Evolutionary conservation across 805 yeast species (phyloP).

Genomic region (Metschnikowia drakensbergensis): DNA sequence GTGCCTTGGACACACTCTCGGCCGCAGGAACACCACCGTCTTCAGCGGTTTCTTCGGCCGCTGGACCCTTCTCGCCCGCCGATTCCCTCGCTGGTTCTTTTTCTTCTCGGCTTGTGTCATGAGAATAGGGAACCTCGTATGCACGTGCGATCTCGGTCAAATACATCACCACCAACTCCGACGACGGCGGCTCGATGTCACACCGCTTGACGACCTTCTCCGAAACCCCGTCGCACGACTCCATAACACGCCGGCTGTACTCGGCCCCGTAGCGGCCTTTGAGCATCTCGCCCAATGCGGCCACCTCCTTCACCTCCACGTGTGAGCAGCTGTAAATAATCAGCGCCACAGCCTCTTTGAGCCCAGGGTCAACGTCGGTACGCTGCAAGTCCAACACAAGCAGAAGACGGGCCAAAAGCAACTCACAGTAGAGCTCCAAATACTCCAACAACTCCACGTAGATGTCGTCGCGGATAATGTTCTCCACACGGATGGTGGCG

Average conservation of each 20-base stretch:
- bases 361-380: constrained; percentile 51
- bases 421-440: constrained; percentile 77
- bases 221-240: constrained; percentile 52
- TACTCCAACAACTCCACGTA: constrained; percentile 74
- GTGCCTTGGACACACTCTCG: constrained; percentile 15
- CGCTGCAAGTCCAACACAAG: constrained; percentile 46
- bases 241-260: constrained; percentile 52
- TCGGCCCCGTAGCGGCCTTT: constrained; percentile 64
- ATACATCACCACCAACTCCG: constrained; percentile 63
- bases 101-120: constrained; percentile 19
- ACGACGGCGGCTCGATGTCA: constrained; percentile 61
- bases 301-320: constrained; percentile 73
- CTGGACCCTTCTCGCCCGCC: too few species aligned
- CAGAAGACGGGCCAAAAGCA: constrained; percentile 69
- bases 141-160: constrained; percentile 77
- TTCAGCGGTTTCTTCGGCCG: background rate
- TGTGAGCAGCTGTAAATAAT: constrained; percentile 66
- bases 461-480: constrained; percentile 77
- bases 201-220: constrained; percentile 63
- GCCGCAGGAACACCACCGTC: too few species aligned
- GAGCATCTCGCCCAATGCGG: constrained; percentile 57
- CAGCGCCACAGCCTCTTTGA: constrained; percentile 71
- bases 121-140: constrained; percentile 71
- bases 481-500: constrained; percentile 80
- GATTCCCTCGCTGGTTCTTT: background rate